Base-by-base conservation (phyloP, 1,284 basidiomycete species). In the Moniliophthora roreri region DNA sequence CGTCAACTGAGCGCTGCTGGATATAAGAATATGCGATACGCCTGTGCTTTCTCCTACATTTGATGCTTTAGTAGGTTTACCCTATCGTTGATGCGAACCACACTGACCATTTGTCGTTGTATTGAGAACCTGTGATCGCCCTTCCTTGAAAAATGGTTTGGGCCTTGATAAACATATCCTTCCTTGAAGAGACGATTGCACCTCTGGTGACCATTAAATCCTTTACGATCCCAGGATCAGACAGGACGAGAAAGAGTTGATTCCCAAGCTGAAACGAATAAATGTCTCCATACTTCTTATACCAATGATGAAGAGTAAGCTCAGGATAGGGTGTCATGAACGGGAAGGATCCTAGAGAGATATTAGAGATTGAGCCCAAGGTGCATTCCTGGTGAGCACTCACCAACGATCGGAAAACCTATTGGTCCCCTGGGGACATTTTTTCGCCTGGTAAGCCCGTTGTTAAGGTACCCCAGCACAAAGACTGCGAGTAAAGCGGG, bases 151-250 rank as follows among this genome's bases (percentile, higher is more conserved):
- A 66, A 54, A 77, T 71, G 21, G 68, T 70, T 52, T 74, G 67
- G 20, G 64, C 69, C 60, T 78, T 77, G 57, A 78, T 68, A 60
- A 72, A 77, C 56, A 69, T 70, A 15, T 68, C 60, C 57, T 73
- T 72, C 5, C 75, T 65, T 23, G 64, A 66, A 2, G 75, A 76
- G 59, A 77, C 77, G 18, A 69, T 65, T 11, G 72, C 66, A n/a
- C 76, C 76, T 41, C 74, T 70, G 23, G 66, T 66, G 26, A 76
- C 69, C n/a, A 77, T 59, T 8, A 78, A 63, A 55, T 78, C 75
- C 36, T 46, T 46, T n/a, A 46, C 73, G 11, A 75, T 62, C 10
- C 63, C 57, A 5, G 76, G 70, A 59, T 76, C 73, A 8, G 70
- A 72, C 15, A 77, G 58, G 32, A 76, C 67, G 44, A 77, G 67